These are phyloP conservation scores for Moniliophthora roreri DNA, from an alignment of 1,284 basidiomycete species.

Conservation along the genomic window DNA sequence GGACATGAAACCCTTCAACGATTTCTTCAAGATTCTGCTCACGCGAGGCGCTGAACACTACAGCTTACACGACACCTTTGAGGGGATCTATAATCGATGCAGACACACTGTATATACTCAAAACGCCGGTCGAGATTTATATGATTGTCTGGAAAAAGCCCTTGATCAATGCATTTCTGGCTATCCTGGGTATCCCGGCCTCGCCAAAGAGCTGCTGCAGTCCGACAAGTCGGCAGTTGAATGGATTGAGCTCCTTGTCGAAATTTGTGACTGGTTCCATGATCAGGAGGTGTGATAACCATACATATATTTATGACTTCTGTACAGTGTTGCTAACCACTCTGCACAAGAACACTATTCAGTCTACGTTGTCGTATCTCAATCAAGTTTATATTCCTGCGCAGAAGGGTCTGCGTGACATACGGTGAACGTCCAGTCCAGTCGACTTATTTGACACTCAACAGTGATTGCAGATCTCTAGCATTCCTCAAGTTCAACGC, in stretches of 20 bases:
- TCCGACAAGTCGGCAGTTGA: conserved; percentile 30
- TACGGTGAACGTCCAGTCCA: conserved; percentile 36
- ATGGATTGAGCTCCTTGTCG: conserved; percentile 56
- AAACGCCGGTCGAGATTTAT: conserved; percentile 54
- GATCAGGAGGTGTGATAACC: conserved; percentile 50
- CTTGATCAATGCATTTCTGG: conserved; percentile 48
- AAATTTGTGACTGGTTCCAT: conserved; percentile 62
- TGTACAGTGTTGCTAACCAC: no score
- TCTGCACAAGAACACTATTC: conserved; percentile 44
- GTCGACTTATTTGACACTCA: no score
- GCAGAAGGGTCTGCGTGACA: conserved; percentile 30
- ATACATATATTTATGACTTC: no score
- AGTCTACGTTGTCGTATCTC: conserved; percentile 60
- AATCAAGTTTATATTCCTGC: conserved; percentile 57
- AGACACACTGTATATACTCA: conserved; percentile 48
- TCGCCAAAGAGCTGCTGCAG: conserved; percentile 37
- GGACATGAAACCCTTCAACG: conserved; percentile 16
- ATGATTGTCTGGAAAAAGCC: conserved; percentile 50
- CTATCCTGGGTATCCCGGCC: not conserved
- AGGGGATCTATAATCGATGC: conserved; percentile 57
- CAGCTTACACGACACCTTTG: conserved; percentile 46
- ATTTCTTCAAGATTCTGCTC: conserved; percentile 43
- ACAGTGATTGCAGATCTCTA: conserved; percentile 42
- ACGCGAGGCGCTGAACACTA: conserved; percentile 30
- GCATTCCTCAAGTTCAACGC: conserved; percentile 51